phyloP scores from a whole-genome alignment of 75 land plant species.

The Pseudotsuga menziesii region DNA sequence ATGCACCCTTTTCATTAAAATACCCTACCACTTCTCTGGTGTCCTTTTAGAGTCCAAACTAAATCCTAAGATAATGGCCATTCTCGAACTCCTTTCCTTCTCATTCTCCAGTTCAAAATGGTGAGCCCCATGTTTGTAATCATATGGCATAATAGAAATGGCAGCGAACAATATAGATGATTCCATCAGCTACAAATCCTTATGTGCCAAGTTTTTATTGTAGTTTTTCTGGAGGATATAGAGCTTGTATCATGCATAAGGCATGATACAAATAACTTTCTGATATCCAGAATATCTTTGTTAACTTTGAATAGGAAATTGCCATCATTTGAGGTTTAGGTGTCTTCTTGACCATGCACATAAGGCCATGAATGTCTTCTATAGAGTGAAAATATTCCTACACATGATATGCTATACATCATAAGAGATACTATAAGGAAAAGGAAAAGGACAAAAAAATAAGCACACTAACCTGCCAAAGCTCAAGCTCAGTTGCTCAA shows the following conservation, averaged over 20 bases:
- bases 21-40: slow-evolving; percentile 77
- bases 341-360: slow-evolving; percentile 89
- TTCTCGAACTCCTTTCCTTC: slow-evolving; percentile 78
- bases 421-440: neutral
- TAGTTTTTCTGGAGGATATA: slow-evolving; percentile 77
- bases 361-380: slow-evolving; percentile 95
- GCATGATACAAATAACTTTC: slow-evolving; percentile 84
- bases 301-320: slow-evolving; percentile 80
- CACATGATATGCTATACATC: too few species aligned
- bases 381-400: slow-evolving; percentile 95
- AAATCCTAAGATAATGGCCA: slow-evolving; percentile 77
- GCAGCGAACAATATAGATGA: slow-evolving; percentile 89
- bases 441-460: slow-evolving; percentile 8
- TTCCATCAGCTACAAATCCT: slow-evolving; percentile 91
- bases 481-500: slow-evolving; percentile 94
- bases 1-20: neutral
- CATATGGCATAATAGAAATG: slow-evolving; percentile 76
- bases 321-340: slow-evolving; percentile 94
- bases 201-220: slow-evolving; percentile 82
- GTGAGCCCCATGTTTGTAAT: slow-evolving; percentile 64
- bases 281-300: slow-evolving; percentile 89
- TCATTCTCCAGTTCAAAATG: slow-evolving; percentile 93
- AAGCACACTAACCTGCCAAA: slow-evolving; percentile 67
- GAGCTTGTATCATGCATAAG: slow-evolving; percentile 94
- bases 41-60: slow-evolving; percentile 66